Evolutionary conservation across 805 yeast species (phyloP).

Genomic region (Kregervanrija pseudodelftensis): DNA sequence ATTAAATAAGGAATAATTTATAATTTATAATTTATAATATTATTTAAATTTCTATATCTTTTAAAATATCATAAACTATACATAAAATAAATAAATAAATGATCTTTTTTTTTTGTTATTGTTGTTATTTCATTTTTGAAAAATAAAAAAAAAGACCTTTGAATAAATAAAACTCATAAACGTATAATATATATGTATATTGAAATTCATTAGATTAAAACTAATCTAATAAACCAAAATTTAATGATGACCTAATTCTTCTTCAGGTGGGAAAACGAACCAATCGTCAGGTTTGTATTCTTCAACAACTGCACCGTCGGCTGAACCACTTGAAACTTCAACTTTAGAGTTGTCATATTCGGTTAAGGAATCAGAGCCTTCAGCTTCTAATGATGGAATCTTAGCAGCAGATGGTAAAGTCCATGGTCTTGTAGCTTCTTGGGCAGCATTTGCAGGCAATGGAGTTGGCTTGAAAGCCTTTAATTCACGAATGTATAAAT

Average conservation of each 20-base stretch:
- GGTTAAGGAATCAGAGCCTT: conserved; percentile 56
- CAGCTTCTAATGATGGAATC: conserved; percentile 63
- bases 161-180: conserved; percentile 2
- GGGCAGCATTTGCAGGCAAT: conserved; percentile 65
- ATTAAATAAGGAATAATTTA: too few species aligned
- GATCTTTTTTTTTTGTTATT: neutral
- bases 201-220: neutral
- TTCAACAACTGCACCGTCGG: conserved; percentile 35
- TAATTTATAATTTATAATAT: too few species aligned
- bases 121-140: neutral
- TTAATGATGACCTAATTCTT: conserved; percentile 30
- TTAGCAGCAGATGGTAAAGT: conserved; percentile 71
- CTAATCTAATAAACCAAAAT: neutral
- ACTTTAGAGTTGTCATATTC: conserved; percentile 67
- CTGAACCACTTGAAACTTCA: conserved; percentile 54
- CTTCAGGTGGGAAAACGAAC: conserved; percentile 74
- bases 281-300: conserved; percentile 58
- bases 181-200: neutral
- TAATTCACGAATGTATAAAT: conserved; percentile 80
- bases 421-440: conserved; percentile 78
- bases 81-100: conserved; percentile 6
- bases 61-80: neutral
- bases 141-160: neutral
- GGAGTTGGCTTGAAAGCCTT: conserved; percentile 84
- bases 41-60: too few species aligned